Conservation (phyloP, 345 rosid genomes). For the Microcos paniculata region DNA sequence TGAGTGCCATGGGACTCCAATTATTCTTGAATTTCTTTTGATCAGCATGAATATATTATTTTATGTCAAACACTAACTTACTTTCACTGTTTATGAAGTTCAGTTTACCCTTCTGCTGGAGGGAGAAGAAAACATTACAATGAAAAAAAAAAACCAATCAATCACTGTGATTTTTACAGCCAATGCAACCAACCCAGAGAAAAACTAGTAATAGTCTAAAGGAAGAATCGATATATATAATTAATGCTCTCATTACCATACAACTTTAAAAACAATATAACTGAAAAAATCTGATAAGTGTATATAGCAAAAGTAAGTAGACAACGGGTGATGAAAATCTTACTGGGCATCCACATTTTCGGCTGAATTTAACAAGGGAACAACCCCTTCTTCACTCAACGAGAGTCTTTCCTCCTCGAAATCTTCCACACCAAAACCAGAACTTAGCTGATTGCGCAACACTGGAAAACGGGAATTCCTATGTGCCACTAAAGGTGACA, state of each 20-base stretch:
- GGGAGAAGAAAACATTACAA: not conserved
- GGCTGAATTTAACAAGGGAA: conserved; percentile 11
- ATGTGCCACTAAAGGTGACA: conserved; percentile 33
- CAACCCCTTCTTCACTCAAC: conserved; percentile 26
- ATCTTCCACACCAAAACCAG: conserved; percentile 47
- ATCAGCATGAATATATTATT: not conserved
- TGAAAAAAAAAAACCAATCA: not conserved
- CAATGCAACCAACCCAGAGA: not conserved
- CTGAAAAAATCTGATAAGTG: not conserved
- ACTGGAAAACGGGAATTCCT: conserved; percentile 31
- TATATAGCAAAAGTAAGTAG: not conserved
- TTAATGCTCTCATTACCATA: not conserved
- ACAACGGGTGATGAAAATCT: conserved; percentile 21
- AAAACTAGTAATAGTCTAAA: not conserved
- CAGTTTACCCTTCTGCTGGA: not conserved
- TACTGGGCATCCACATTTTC: conserved; percentile 40
- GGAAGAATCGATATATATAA: not conserved
- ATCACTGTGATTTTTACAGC: not conserved
- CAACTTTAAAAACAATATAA: not conserved
- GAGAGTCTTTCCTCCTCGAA: conserved; percentile 24
- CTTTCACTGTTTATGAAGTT: not conserved
- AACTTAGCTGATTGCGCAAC: conserved; percentile 37
- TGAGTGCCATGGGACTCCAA: not conserved
- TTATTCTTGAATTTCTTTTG: not conserved
- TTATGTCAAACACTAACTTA: not conserved